Evolutionary conservation across 139 green algal genomes (phyloP).

Genomic region (Ettlia oleoabundans): DNA sequence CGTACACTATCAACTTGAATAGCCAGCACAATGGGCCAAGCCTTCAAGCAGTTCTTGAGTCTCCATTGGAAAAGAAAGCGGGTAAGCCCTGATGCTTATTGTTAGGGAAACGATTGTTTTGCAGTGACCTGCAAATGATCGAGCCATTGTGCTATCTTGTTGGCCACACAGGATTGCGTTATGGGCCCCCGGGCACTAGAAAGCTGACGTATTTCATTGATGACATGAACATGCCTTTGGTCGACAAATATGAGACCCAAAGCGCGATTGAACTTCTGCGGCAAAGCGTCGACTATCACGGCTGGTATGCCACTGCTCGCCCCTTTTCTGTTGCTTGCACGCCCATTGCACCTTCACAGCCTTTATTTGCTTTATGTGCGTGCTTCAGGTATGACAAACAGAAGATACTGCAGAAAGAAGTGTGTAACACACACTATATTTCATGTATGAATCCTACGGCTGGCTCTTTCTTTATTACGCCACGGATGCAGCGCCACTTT

Average conservation of each 20-base stretch:
- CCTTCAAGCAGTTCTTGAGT: slow-evolving; percentile 80
- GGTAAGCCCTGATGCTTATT: slow-evolving; percentile 8
- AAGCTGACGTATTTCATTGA: slow-evolving; percentile 92
- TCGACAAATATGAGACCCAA: slow-evolving; percentile 97
- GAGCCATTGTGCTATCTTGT: too few relatives aligned
- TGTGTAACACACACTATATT: slow-evolving; percentile 80
- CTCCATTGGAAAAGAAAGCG: slow-evolving; percentile 85
- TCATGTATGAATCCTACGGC: slow-evolving; percentile 93
- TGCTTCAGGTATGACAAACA: slow-evolving; percentile 81
- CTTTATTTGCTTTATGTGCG: neutral
- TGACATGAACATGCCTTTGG: slow-evolving; percentile 92
- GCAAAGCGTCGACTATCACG: slow-evolving; percentile 89
- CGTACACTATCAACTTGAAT: slow-evolving; percentile 89
- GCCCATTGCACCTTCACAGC: too few relatives aligned
- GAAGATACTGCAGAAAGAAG: slow-evolving; percentile 91
- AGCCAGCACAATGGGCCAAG: slow-evolving; percentile 81
- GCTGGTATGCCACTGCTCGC: slow-evolving; percentile 67
- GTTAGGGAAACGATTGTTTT: neutral
- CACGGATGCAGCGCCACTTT: slow-evolving; percentile 94
- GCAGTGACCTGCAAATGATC: too few relatives aligned
- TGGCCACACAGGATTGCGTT: slow-evolving; percentile 89
- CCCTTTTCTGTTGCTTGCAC: neutral
- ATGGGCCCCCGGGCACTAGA: slow-evolving; percentile 78
- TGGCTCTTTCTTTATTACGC: slow-evolving; percentile 91
- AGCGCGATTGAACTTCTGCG: slow-evolving; percentile 88